Evolutionary conservation across 768 basidiomycete species (phyloP), one percentile per base, ranked within the genome.

Genomic region (Harrya chromipes): DNA sequence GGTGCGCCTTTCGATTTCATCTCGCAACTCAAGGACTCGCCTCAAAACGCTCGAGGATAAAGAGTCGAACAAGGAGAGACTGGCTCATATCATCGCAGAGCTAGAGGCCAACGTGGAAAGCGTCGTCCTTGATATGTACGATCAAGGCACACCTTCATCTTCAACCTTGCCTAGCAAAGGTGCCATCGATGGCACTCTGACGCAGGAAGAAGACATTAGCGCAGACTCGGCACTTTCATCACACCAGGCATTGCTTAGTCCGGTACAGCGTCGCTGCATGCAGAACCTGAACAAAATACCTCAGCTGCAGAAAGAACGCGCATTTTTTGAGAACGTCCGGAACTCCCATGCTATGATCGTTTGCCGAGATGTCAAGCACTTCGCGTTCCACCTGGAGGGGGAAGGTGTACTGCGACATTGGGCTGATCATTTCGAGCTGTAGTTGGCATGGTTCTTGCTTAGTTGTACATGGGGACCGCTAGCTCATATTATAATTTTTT

Each of bases 291-390:
- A 91, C 65, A 72, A 70, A 37, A 75, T 92, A 11, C 86, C 87
- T 0, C 67, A 72, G 26, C 61, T 92, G 40, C 76, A 81, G 71
- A 92, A 91, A 68, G 78, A 87, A 56, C 64, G 79, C 17, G 85
- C 79, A 17, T 89, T 80, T 61, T 83, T 91, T 56, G 68, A 73
- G 17, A 68, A 69, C 1, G 74, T 83, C 20, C 61, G 68, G 34
- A 90, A 90, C 58, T 70, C 87, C 23, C 90, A 93, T 67, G 87
- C 77, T 5, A 72, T 80, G 49, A 85, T 93, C 54, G 72, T 92
- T 10, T 82, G 78, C 63, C 73, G 90, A 38, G 87, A 90, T 53
- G 64, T 81, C 47, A 74, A 82, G 60, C 69, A 73, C 27, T 87
- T 86, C 61, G 70, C 77, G 54, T 53, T 66, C 12, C 85, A 90